Evolutionary conservation across 1,139 yeast genomes (phyloP).

Genomic region (Pichia norvegensis): DNA sequence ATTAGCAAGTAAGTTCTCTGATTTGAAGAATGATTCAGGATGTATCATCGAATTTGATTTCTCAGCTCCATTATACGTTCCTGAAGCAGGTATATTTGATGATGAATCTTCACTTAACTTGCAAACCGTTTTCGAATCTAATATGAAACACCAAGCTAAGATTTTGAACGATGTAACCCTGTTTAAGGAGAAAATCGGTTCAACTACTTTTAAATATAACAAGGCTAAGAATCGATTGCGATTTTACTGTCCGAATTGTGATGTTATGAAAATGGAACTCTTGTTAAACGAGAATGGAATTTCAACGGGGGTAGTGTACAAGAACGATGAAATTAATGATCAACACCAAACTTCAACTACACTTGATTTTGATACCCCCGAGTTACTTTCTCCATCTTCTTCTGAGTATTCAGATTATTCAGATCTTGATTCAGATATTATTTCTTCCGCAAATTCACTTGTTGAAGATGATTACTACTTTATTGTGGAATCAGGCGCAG

Average conservation of each 20-base stretch:
- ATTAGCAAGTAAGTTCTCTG: slow-evolving; percentile 33
- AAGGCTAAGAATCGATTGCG: slow-evolving; percentile 25
- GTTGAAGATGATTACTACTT: neutral
- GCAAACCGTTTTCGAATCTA: slow-evolving; percentile 28
- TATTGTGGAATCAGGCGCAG: slow-evolving; percentile 2
- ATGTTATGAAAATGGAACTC: slow-evolving; percentile 40
- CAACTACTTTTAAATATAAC: slow-evolving; percentile 17
- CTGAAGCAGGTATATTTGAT: slow-evolving; percentile 44
- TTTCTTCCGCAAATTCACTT: slow-evolving; percentile 2
- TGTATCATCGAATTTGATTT: slow-evolving; percentile 48
- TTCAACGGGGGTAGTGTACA: slow-evolving; percentile 34
- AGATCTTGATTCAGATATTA: slow-evolving; percentile 1
- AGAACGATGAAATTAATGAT: neutral
- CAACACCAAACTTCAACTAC: neutral
- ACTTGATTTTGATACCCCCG: slow-evolving; percentile 1
- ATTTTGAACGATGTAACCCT: slow-evolving; percentile 33
- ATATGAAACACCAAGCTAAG: slow-evolving; percentile 29
- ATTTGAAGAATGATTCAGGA: slow-evolving; percentile 27
- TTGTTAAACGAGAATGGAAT: slow-evolving; percentile 45
- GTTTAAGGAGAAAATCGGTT: slow-evolving; percentile 41
- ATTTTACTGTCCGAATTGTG: slow-evolving; percentile 54
- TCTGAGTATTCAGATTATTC: neutral
- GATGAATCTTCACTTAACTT: slow-evolving; percentile 31
- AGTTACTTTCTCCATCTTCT: neutral
- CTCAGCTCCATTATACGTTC: slow-evolving; percentile 27